Evolutionary conservation across 2,329 filamentous ascomycete species (phyloP), one percentile per base, ranked within the genome.

Genomic region (Diatrype stigma): DNA sequence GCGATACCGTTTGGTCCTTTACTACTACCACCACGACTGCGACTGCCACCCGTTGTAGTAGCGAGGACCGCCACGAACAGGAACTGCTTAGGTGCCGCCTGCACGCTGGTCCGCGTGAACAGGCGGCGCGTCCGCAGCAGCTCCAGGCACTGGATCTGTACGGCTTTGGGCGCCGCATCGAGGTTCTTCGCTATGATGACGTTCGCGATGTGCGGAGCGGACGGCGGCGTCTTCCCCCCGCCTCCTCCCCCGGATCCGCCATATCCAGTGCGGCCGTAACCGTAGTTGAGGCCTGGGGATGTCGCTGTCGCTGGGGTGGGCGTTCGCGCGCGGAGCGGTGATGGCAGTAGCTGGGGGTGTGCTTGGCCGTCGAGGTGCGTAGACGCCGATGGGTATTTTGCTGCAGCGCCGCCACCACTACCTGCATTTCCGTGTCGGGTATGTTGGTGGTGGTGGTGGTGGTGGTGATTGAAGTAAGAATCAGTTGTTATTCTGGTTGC

Each of bases 171-270:
- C 1, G 90, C 87, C 47, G 74, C 73, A 65, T 96, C 84, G 48
- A 97, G 81, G 64, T 95, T 84, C 59, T 85, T 87, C 2, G 89
- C 89, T 48, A 99, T 80, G 21, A 97, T 77, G 11, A 96, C 77
- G 69, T 96, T 91, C 56, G 90, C 87, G 57, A 96, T 88, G 48
- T 19, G 40, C 6, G 40, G 12, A 50, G 50, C 5, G 52, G 28
- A 35, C 17, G 49, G 22, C 19, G 46, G 34, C 1, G 46, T 49
- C 40, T 22, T 48, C 3, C 46, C 28, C 22, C 19, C 19, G 21
- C 46, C 22, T n/a, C 19, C 30, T 7, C 30, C 19, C 21, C 23
- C 46, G 46, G 42, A 14, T 49, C 47, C n/a, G 45, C 34, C 34
- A 47, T 11, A 28, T 48, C 5, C 38, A 42, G 38, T 47, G 49